Evolutionary conservation across 2,329 filamentous ascomycete genomes (phyloP), one percentile per base, ranked within the genome.

Genomic region (Parastagonospora nodorum): DNA sequence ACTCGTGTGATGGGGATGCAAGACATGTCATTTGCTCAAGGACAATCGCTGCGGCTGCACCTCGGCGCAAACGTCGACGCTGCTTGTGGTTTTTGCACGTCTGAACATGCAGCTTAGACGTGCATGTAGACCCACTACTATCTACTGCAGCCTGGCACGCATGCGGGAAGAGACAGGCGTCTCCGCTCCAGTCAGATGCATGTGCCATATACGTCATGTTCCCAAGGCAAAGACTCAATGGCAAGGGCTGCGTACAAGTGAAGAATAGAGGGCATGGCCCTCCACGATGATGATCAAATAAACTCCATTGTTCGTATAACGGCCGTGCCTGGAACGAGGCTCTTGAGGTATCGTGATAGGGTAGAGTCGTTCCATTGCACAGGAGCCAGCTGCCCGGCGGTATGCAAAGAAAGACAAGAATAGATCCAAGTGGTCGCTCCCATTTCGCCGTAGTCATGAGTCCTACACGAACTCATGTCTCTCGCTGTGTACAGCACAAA

Each of bases 371-470:
- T 48, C 51, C 54, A 48, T 53, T 51, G 51, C 33, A 50, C 45
- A 51, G 48, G 42, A 56, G 56, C 55, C 61, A 63, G 60, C 61
- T 60, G 58, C 55, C 57, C 55, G 48, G 62, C 58, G 52, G 52
- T 60, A 68, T 69, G 66, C 68, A 69, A 67, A 66, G 57, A 72
- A 72, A 68, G 60, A 68, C 64, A 68, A 67, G 61, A 70, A 71
- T 64, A 60, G 39, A 63, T 59, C 58, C 54, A 58, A 62, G 53
- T 60, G 60, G 63, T 64, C 60, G 69, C 68, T 68, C 67, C 64
- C 59, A 66, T 50, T 71, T 69, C 68, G 69, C 69, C 69, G 50
- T 63, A 56, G 61, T 67, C 63, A 58, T 67, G 62, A 64, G 63
- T 67, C 55, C 59, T 68, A 67, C 66, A 71, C 56, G 55, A 51